Evolutionary conservation across 306 rosid genomes (phyloP).

Genomic region (Quercus agrifolia): DNA sequence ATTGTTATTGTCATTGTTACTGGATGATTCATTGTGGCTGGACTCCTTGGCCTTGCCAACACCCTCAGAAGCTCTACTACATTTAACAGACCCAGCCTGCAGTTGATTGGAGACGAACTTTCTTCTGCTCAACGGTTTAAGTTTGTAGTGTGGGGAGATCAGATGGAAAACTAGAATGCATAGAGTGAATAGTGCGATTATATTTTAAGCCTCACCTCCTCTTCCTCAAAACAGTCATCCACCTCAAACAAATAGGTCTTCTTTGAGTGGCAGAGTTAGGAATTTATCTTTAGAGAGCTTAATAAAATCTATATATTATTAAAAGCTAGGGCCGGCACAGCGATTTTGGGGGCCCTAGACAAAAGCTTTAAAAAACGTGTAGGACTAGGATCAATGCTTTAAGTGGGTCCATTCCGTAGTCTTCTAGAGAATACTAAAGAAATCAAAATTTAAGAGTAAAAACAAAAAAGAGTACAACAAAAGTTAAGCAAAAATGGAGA

Average conservation of each 20-base stretch:
- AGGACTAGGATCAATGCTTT: too few species aligned
- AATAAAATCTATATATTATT: too few species aligned
- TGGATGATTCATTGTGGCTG: constrained; percentile 48
- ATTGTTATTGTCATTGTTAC: constrained; percentile 37
- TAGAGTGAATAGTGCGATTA: constrained; percentile 7
- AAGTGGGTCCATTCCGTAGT: too few species aligned
- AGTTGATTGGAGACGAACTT: constrained; percentile 21
- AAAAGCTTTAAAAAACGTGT: too few species aligned
- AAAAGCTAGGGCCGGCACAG: too few species aligned
- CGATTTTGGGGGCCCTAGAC: too few species aligned
- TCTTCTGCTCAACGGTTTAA: constrained; percentile 74
- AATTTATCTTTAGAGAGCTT: too few species aligned
- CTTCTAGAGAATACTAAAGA: too few species aligned
- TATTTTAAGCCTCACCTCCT: constrained; percentile 55
- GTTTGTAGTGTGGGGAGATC: constrained; percentile 1
- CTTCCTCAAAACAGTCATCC: constrained; percentile 87
- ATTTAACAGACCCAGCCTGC: constrained; percentile 55
- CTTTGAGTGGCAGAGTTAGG: too few species aligned
- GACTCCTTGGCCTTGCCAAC: constrained; percentile 29
- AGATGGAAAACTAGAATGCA: neutral
- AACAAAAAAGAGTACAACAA: too few species aligned
- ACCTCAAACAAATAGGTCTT: constrained; percentile 30
- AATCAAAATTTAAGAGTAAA: too few species aligned
- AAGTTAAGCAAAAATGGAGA: too few species aligned
- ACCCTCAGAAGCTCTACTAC: constrained; percentile 30